Evolutionary conservation across 805 yeast genomes (phyloP).

Genomic region (Kregervanrija fluxuum): DNA sequence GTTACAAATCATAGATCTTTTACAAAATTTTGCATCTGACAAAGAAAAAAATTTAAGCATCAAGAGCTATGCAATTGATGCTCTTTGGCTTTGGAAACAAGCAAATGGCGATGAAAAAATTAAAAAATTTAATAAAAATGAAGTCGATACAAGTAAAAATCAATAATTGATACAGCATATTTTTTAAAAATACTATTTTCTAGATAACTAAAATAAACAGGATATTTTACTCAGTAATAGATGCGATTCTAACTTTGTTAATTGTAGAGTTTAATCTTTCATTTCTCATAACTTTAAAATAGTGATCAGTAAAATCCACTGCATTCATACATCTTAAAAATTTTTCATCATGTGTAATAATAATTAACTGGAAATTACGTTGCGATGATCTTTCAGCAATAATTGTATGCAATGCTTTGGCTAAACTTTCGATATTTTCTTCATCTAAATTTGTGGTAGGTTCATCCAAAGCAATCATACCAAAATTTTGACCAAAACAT

Average conservation of each 20-base stretch:
- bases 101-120: slow-evolving; percentile 36
- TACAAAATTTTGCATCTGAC: slow-evolving; percentile 66
- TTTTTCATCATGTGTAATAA: slow-evolving; percentile 94
- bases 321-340: slow-evolving; percentile 84
- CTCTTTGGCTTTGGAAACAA: slow-evolving; percentile 80
- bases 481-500: slow-evolving; percentile 91
- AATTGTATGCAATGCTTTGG: slow-evolving; percentile 67
- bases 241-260: slow-evolving; percentile 24
- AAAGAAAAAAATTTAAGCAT: slow-evolving; percentile 57
- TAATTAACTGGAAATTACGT: slow-evolving; percentile 86
- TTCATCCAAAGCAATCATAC: slow-evolving; percentile 93
- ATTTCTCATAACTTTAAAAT: slow-evolving; percentile 74
- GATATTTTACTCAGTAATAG: slow-evolving; percentile 10
- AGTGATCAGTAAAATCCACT: slow-evolving; percentile 76
- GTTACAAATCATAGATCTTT: slow-evolving; percentile 53
- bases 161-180: background rate
- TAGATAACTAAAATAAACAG: background rate
- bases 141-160: slow-evolving; percentile 1
- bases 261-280: slow-evolving; percentile 77
- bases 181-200: background rate
- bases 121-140: slow-evolving; percentile 6
- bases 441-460: slow-evolving; percentile 94
- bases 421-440: slow-evolving; percentile 83
- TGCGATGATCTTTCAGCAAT: slow-evolving; percentile 71
- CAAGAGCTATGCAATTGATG: slow-evolving; percentile 78